Percentiles rank a stretch among this genome's conserved stretches.
Conservation (phyloP, 73 alveolate species). For the Breviolum minutum region DNA sequence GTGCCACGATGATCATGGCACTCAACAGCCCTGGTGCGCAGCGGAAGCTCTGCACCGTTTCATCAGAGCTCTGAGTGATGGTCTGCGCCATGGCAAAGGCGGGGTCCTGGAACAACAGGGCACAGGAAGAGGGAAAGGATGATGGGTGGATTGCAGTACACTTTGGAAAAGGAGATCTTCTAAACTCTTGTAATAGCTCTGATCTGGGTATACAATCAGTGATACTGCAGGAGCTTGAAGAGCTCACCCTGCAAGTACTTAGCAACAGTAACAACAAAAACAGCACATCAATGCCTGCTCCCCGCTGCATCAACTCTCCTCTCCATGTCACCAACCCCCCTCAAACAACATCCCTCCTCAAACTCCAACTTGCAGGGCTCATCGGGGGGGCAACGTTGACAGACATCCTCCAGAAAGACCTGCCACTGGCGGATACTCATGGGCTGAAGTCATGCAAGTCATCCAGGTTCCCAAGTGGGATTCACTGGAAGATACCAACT, state of each 20-base stretch:
- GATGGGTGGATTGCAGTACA: neutral
- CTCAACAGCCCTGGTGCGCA: conserved; percentile 66
- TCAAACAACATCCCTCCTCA: neutral
- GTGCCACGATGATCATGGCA: conserved; percentile 80
- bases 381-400: conserved; percentile 18
- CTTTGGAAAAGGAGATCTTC: neutral
- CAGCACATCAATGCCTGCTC: no score
- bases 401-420: conserved; percentile 47
- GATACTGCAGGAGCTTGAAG: no score
- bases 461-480: no score
- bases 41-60: conserved; percentile 28
- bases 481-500: no score
- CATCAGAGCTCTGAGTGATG: conserved; percentile 11
- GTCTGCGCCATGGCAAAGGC: conserved; percentile 8
- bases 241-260: no score
- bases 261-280: no score
- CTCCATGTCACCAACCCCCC: neutral
- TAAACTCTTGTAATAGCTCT: no score
- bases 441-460: no score
- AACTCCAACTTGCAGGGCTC: conserved; percentile 47
- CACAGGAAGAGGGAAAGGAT: neutral
- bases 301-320: no score
- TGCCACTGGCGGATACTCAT: neutral
- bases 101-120: neutral
- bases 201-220: no score